Evolutionary conservation across 2,329 filamentous ascomycete genomes (phyloP), one percentile per base, ranked within the genome.

Genomic region (Fusarium continuum): DNA sequence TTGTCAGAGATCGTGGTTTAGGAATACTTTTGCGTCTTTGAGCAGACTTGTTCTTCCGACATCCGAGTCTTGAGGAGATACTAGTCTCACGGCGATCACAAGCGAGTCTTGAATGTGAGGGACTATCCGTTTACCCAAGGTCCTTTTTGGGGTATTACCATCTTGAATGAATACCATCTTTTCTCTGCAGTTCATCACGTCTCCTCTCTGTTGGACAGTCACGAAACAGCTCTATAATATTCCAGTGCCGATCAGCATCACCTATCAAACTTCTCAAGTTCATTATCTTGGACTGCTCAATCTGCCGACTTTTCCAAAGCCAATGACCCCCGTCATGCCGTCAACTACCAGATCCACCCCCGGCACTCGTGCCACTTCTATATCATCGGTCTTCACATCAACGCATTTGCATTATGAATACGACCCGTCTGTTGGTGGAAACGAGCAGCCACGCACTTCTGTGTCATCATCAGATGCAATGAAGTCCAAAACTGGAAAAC

Each of bases 401-500:
- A 48, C 56, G 8, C 62, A 55, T 22, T 63, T 68, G 5, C 44
- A 56, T 3, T 68, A 60, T 14, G 72, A 73, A 7, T 72, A 68
- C 32, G 72, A 66, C 25, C 53, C 57, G 17, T 65, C 64, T 8
- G 26, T 69, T 13, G 64, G 45, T 28, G 65, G 64, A 34, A 62
- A 65, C 35, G 70, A 70, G 28, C 62, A 43, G 45, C 32, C 47
- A 32, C 61, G 34, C 23, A 31, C 31, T 34, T 66, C 58, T 8
- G 39, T 64, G 8, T 61, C 59, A 6, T 32, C 53, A 11, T 59
- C 49, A 50, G 36, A 29, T 36, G 47, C 28, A 23, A 60, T 36
- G 29, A 73, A 72, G 28, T 47, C 67, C 23, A 76, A 72, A 48
- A 50, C 39, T 16, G 74, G 72, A 46, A 73, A 74, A 26, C 55